Percentiles rank a stretch among this genome's conserved stretches.
phyloP scores from a whole-genome alignment of 306 rosid genomes.

The Luffa acutangula region DNA sequence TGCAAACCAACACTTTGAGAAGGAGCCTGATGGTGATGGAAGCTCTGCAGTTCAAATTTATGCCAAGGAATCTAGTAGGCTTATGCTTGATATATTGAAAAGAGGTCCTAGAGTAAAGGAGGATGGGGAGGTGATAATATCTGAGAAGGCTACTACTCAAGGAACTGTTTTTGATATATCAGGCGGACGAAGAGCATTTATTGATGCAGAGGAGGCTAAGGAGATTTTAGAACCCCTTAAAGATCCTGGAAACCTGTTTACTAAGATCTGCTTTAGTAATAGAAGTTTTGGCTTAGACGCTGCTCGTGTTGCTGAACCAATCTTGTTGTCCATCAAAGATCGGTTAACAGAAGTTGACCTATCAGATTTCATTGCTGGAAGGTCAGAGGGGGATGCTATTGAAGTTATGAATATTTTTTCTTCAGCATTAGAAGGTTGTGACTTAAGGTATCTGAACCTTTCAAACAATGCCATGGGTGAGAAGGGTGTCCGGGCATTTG shows the following conservation, averaged over 20 bases:
- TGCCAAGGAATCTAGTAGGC: conserved; percentile 54
- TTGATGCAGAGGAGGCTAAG: conserved; percentile 4
- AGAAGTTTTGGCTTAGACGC: conserved; percentile 9
- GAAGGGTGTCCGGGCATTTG: conserved; percentile 10
- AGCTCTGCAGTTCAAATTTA: conserved; percentile 62
- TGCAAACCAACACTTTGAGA: conserved; percentile 55
- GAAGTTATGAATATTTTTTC: conserved; percentile 5
- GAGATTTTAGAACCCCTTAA: not conserved
- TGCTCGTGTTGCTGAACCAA: conserved; percentile 4
- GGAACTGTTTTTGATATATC: conserved; percentile 3
- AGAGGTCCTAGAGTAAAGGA: conserved; percentile 7
- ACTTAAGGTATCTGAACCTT: not conserved
- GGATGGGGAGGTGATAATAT: not conserved
- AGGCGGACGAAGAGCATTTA: conserved; percentile 4
- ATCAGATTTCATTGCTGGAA: conserved; percentile 8
- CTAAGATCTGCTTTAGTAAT: conserved; percentile 11
- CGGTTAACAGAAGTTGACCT: conserved; percentile 7
- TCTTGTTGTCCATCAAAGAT: conserved; percentile 9
- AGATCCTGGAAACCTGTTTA: conserved; percentile 5
- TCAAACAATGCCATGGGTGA: conserved; percentile 10
- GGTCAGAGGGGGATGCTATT: not conserved
- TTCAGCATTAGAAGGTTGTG: conserved; percentile 8
- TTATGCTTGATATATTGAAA: conserved; percentile 6
- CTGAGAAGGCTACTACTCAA: not conserved
- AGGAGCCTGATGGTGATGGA: conserved; percentile 60